phyloP scores from a whole-genome alignment of 768 basidiomycete genomes.

The Trametes maxima region DNA sequence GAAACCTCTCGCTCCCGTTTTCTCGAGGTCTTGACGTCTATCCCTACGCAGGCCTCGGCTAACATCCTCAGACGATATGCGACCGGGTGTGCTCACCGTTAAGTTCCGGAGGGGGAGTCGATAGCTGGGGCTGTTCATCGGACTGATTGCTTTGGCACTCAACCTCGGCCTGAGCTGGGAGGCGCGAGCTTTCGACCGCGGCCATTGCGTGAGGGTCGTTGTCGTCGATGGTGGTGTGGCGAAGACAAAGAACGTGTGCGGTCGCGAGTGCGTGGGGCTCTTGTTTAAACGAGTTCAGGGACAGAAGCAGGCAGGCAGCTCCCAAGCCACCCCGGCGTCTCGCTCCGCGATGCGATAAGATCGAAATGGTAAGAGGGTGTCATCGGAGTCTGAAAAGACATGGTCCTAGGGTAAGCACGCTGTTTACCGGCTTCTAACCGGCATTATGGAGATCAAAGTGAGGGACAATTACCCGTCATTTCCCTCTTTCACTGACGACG shows the following conservation, averaged over 20 bases:
- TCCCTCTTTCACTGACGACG: not conserved
- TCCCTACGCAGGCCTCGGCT: constrained; percentile 1
- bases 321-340: constrained; percentile 19
- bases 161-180: not conserved
- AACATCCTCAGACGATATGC: too few species aligned
- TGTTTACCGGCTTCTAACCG: constrained; percentile 3
- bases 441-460: not conserved
- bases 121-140: constrained; percentile 4
- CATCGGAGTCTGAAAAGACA: constrained; percentile 9
- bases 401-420: constrained; percentile 1
- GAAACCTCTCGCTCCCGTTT: constrained; percentile 83
- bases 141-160: not conserved
- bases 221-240: constrained; percentile 4
- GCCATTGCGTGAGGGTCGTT: constrained; percentile 3
- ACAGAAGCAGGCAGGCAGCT: constrained; percentile 20
- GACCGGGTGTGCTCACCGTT: constrained; percentile 13
- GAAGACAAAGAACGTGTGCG: constrained; percentile 6
- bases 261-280: constrained; percentile 19
- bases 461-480: not conserved
- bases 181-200: constrained; percentile 6
- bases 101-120: constrained; percentile 15
- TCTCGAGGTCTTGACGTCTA: constrained; percentile 53
- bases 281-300: constrained; percentile 25
- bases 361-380: not conserved
- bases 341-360: constrained; percentile 15